Evolutionary conservation across 306 rosid species (phyloP), one percentile per base, ranked within the genome.

Genomic region (Luffa acutangula): DNA sequence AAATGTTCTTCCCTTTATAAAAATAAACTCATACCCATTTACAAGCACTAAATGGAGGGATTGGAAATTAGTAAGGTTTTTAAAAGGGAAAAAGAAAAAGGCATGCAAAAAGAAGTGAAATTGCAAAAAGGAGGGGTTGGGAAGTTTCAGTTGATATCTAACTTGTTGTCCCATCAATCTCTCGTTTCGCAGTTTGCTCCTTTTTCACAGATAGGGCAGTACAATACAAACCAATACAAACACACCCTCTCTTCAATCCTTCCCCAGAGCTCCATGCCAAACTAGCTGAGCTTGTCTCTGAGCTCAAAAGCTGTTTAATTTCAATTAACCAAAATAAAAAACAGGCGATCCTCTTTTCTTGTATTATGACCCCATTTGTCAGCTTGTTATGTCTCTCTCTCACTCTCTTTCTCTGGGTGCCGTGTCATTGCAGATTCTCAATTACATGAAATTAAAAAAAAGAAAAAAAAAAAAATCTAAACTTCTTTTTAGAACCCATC

Each of bases 221-320:
- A 66, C 36, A 79, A 58, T 57, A 85, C 84, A 82, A 53, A 74
- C 76, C 82, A 83, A 82, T 49, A 84, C 70, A 54, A 86, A 74
- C 57, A 31, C 81, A 54, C 83, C 37, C 18, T 11, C 9, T 65
- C 37, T 67, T 57, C 84, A 59, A 69, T 75, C 56, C 75, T 54
- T 46, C 81, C 39, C 71, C 64, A 80, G 81, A 88, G 86, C 92
- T 82, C 79, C 74, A 87, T 76, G 89, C 96, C 97, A 94, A 92
- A 90, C 76, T 92, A 86, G 93, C 97, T 91, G 92, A 90, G 84
- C 52, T 79, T 87, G 83, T 84, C 77, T 78, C 87, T 86, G 90
- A 89, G 78, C 87, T 88, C 89, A 87, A 93, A 89, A 87, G 93
- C 90, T 93, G 97, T 81, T 70, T 51, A 45, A 36, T 14, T 34